Conservation (phyloP, 2,329 filamentous ascomycete genomes). For the Nemania abortiva region DNA sequence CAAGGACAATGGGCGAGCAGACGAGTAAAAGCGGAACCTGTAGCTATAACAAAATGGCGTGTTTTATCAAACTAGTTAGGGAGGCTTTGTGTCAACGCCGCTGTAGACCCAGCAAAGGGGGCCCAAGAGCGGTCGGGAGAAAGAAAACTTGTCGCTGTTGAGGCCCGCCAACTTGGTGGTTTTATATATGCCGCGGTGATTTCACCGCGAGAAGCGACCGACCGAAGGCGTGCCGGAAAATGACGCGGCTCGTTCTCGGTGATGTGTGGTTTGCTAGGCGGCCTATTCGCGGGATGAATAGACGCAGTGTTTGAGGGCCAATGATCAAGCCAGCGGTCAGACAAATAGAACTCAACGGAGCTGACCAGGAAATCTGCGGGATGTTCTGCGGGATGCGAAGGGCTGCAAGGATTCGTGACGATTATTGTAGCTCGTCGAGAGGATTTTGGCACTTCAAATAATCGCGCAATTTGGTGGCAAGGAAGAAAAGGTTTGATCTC, state of each 20-base stretch:
- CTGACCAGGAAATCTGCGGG: slow-evolving; percentile 17
- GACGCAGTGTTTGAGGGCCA: neutral
- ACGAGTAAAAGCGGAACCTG: slow-evolving; percentile 17
- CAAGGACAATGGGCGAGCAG: slow-evolving; percentile 9
- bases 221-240: slow-evolving; percentile 44
- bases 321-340: slow-evolving; percentile 10
- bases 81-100: slow-evolving; percentile 97
- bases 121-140: slow-evolving; percentile 89
- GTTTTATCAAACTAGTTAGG: slow-evolving; percentile 76
- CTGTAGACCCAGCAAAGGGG: slow-evolving; percentile 93
- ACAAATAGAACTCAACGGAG: slow-evolving; percentile 4
- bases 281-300: slow-evolving; percentile 1
- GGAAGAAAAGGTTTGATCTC: slow-evolving; percentile 1
- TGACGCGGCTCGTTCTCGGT: slow-evolving; percentile 41
- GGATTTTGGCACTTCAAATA: neutral
- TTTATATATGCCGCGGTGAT: slow-evolving; percentile 45
- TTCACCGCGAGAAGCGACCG: slow-evolving; percentile 44
- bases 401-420: neutral
- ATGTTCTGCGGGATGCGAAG: slow-evolving; percentile 16
- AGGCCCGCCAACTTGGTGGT: slow-evolving; percentile 95
- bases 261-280: slow-evolving; percentile 8
- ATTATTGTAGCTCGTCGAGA: neutral
- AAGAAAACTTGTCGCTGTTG: slow-evolving; percentile 77
- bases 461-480: neutral
- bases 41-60: slow-evolving; percentile 50